Evolutionary conservation across 441 rosid genomes (phyloP), one percentile per base, ranked within the genome.

Genomic region (Gossypium schwendimanii): DNA sequence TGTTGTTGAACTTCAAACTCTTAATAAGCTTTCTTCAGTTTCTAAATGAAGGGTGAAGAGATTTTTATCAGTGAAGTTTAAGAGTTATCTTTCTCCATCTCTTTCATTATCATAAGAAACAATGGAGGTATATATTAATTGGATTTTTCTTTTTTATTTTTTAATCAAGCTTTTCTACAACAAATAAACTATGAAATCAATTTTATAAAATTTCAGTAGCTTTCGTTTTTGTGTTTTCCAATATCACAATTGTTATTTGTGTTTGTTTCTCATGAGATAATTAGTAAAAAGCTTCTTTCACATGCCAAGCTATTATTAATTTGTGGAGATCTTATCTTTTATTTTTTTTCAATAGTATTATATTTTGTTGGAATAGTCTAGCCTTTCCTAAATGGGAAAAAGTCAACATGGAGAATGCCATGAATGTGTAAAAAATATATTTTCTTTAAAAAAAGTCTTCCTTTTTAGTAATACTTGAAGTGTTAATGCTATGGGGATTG

Each of bases 301-400:
- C 59, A n/a, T 14, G n/a, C 54, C 53, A 39, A 39, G 54, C 54
- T 64, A n/a, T 2, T 8, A 49, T 26, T 49, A n/a, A 3, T n/a
- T 67, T 67, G 0, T 67, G 57, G 44, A 28, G 39, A 45, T 26
- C 54, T 14, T 47, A 58, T 23, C 18, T n/a, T 39, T 58, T 57
- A 58, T 72, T 61, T 67, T 14, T 21, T 71, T 62, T 28, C 57
- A 33, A 23, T 24, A 23, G n/a, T 23, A 57, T 57, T 23, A 23
- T 57, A 57, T 23, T 23, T 65, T 23, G 36, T 63, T 63, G 31
- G 54, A 47, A n/a, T 26, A 20, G 60, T 64, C 50, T 66, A 70
- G 44, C 20, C 15, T 70, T 69, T 39, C 49, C 72, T 21, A 58
- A 36, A 65, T 49, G 65, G 73, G 52, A 33, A 76, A 60, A 72